Evolutionary conservation across 2,329 filamentous ascomycete genomes (phyloP).

Genomic region (Hypoxylon sp.): DNA sequence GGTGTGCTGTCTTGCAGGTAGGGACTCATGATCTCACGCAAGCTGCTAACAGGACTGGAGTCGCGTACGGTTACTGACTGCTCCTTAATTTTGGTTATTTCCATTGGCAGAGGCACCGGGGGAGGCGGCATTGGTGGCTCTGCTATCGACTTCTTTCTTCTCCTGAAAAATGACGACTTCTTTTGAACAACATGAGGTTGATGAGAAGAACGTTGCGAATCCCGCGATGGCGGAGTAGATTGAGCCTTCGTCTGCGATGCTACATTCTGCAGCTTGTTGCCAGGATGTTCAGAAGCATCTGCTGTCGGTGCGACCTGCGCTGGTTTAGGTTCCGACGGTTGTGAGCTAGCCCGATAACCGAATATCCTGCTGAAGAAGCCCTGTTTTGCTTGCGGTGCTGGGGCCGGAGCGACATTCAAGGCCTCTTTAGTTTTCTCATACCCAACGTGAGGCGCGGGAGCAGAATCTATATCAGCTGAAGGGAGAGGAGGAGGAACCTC

Average conservation of each 20-base stretch:
- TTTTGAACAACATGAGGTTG: conserved; percentile 76
- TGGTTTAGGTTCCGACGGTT: conserved; percentile 43
- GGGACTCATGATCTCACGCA: conserved; percentile 89
- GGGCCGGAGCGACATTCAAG: conserved; percentile 60
- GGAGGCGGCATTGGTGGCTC: conserved; percentile 75
- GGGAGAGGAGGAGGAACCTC: conserved; percentile 54
- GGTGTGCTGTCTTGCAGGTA: conserved; percentile 67
- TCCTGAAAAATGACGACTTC: conserved; percentile 95
- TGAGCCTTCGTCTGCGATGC: conserved; percentile 63
- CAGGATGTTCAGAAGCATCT: conserved; percentile 59
- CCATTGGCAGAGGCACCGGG: conserved; percentile 53
- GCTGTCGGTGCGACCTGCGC: conserved; percentile 57
- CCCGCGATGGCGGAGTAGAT: conserved; percentile 66
- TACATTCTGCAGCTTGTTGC: conserved; percentile 60
- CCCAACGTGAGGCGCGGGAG: conserved; percentile 70
- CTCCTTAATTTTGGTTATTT: conserved; percentile 45
- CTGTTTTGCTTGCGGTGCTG: conserved; percentile 68
- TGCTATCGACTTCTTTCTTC: conserved; percentile 89
- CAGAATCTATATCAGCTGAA: conserved; percentile 60
- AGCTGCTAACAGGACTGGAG: conserved; percentile 80
- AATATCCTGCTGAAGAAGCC: conserved; percentile 97
- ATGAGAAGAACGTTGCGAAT: conserved; percentile 61
- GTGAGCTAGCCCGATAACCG: conserved; percentile 72
- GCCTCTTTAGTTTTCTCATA: conserved; percentile 72
- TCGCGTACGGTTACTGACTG: conserved; percentile 56